A percentile compares a stretch with the other conserved stretches of the same genome.
Conservation (phyloP, 1,284 basidiomycete genomes). For the Ustilago xerochloae region DNA sequence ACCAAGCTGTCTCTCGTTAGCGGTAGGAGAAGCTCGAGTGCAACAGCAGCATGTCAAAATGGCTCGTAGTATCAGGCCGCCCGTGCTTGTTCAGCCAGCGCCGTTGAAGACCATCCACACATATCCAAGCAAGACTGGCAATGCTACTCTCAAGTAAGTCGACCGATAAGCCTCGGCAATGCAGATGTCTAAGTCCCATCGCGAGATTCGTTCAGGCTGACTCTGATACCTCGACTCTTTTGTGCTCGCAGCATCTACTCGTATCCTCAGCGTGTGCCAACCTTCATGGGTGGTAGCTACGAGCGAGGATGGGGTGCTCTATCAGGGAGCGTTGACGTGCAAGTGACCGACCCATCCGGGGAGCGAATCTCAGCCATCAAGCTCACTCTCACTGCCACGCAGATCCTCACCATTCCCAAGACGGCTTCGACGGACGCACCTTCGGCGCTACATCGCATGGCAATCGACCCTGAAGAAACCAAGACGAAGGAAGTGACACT, state of each 20-base stretch:
- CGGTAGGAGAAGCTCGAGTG: background rate
- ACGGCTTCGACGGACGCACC: slow-evolving; percentile 31
- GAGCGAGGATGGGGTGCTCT: slow-evolving; percentile 55
- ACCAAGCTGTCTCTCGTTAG: background rate
- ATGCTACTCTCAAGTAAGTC: slow-evolving; percentile 32
- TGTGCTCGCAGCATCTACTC: slow-evolving; percentile 33
- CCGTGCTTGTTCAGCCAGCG: slow-evolving; percentile 4
- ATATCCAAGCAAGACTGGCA: slow-evolving; percentile 38
- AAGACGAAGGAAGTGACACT: slow-evolving; percentile 43
- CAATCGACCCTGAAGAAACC: slow-evolving; percentile 33
- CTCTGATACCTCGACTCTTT: background rate
- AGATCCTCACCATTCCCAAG: slow-evolving; percentile 30
- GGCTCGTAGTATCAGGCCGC: slow-evolving; percentile 17
- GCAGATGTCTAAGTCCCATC: too few relatives aligned
- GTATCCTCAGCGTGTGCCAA: slow-evolving; percentile 54
- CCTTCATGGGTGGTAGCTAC: slow-evolving; percentile 59
- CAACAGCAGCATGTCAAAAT: slow-evolving; percentile 20
- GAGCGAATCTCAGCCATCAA: slow-evolving; percentile 51
- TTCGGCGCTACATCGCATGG: slow-evolving; percentile 24
- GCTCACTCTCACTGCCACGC: slow-evolving; percentile 44
- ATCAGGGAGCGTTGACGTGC: slow-evolving; percentile 40
- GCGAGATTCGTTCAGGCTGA: background rate
- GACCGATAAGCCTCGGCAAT: background rate
- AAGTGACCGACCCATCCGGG: slow-evolving; percentile 31
- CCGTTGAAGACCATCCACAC: slow-evolving; percentile 36